Evolutionary conservation across 805 yeast species (phyloP).

Genomic region (Lachancea quebecensis): DNA sequence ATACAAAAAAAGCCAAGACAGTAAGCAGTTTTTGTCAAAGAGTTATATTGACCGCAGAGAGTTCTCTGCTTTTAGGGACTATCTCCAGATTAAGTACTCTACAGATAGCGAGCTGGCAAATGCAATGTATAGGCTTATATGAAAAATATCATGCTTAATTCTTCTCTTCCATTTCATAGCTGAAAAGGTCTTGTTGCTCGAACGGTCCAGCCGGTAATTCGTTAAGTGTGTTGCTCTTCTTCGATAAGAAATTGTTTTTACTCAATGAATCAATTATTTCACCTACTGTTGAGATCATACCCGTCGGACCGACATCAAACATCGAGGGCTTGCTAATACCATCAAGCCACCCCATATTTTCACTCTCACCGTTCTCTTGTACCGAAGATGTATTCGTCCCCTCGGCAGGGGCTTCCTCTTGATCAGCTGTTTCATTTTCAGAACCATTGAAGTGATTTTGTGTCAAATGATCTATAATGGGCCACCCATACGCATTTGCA

Average conservation of each 20-base stretch:
- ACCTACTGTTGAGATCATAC: conserved; percentile 56
- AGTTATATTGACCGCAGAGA: conserved; percentile 28
- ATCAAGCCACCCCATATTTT: conserved; percentile 47
- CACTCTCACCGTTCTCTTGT: conserved; percentile 20
- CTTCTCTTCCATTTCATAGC: conserved; percentile 8
- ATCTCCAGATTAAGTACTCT: conserved; percentile 9
- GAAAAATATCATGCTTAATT: background rate
- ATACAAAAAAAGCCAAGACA: conserved; percentile 16
- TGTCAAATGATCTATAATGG: conserved; percentile 63
- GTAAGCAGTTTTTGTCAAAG: conserved; percentile 14
- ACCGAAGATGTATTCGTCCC: background rate
- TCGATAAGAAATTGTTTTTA: conserved; percentile 11
- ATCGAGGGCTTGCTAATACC: conserved; percentile 26
- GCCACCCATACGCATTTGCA: conserved; percentile 83
- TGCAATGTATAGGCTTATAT: conserved; percentile 30
- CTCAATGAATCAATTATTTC: conserved; percentile 47
- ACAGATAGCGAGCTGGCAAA: conserved; percentile 33
- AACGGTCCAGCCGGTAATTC: conserved; percentile 1
- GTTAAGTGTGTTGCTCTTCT: background rate
- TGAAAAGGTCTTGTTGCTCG: conserved; percentile 7
- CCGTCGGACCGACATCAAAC: conserved; percentile 62
- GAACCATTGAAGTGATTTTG: conserved; percentile 46
- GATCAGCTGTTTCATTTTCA: conserved; percentile 7
- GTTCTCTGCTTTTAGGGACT: conserved; percentile 22
- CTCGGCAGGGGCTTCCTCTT: too few species aligned